These are phyloP conservation scores for Fusarium multiceps DNA, from an alignment of 2,329 filamentous ascomycete species.

Conservation along the genomic window DNA sequence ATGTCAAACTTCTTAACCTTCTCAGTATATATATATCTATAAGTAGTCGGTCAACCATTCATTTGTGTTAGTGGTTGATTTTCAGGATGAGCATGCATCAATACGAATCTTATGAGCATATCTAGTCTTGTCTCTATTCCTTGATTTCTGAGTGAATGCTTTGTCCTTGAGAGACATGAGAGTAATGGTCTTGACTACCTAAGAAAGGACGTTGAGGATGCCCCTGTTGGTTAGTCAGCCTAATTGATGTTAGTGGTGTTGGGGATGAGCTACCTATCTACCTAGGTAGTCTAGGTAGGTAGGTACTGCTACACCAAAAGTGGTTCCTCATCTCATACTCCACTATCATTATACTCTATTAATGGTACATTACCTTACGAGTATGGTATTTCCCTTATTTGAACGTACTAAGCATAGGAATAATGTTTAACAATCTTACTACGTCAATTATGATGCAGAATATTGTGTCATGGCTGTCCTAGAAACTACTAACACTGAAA, in stretches of 20 bases:
- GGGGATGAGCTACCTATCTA: neutral
- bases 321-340: neutral
- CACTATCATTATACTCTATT: neutral
- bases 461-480: neutral
- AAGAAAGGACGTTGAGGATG: constrained; percentile 23
- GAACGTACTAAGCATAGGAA: neutral
- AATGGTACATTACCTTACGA: neutral
- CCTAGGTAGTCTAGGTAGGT: too few species aligned
- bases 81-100: constrained; percentile 16
- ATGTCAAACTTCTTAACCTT: constrained; percentile 29
- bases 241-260: constrained; percentile 5
- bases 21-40: constrained; percentile 30
- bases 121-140: neutral
- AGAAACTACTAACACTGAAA: neutral
- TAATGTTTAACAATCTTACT: neutral
- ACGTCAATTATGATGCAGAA: neutral
- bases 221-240: constrained; percentile 28
- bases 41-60: constrained; percentile 11
- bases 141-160: neutral
- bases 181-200: neutral
- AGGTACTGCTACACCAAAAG: neutral
- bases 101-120: constrained; percentile 11
- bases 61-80: constrained; percentile 1
- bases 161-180: neutral
- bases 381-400: neutral